Conservation (phyloP, 1,139 yeast genomes). For the Geotrichum bryndzae region DNA sequence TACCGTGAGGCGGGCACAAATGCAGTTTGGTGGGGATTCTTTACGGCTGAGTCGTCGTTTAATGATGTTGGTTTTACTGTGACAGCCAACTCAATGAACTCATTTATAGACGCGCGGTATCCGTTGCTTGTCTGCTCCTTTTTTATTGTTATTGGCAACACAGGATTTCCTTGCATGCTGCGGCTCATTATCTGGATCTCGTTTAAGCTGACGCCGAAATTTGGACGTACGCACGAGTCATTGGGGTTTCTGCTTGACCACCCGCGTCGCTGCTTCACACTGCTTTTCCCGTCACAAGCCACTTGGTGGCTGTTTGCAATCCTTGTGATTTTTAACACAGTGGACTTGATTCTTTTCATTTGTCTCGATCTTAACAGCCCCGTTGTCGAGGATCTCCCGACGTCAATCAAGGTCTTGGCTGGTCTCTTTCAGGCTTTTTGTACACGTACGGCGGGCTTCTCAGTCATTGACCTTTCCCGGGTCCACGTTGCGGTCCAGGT, state of each 20-base stretch:
- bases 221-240: slow-evolving; percentile 52
- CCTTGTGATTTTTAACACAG: slow-evolving; percentile 60
- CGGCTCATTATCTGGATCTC: slow-evolving; percentile 77
- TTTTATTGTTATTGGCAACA: slow-evolving; percentile 82
- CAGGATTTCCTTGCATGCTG: slow-evolving; percentile 81
- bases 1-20: slow-evolving; percentile 53
- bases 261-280: slow-evolving; percentile 93
- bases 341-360: slow-evolving; percentile 74
- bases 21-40: slow-evolving; percentile 90
- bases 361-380: slow-evolving; percentile 61
- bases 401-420: slow-evolving; percentile 64
- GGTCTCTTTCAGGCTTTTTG: slow-evolving; percentile 89
- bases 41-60: slow-evolving; percentile 70
- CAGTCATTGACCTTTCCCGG: slow-evolving; percentile 59
- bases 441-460: slow-evolving; percentile 90
- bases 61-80: slow-evolving; percentile 79
- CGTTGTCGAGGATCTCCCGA: slow-evolving; percentile 43
- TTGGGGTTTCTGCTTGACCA: slow-evolving; percentile 84
- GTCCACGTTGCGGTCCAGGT: slow-evolving; percentile 91
- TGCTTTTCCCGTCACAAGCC: slow-evolving; percentile 83
- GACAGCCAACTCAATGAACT: slow-evolving; percentile 69
- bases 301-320: slow-evolving; percentile 91
- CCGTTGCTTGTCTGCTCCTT: slow-evolving; percentile 57
- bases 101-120: slow-evolving; percentile 59
- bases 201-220: slow-evolving; percentile 59